A percentile compares a stretch with the other conserved stretches of the same genome.
Evolutionary conservation across 202 grass and related monocot species (phyloP).

Genomic region (Panicum virgatum): DNA sequence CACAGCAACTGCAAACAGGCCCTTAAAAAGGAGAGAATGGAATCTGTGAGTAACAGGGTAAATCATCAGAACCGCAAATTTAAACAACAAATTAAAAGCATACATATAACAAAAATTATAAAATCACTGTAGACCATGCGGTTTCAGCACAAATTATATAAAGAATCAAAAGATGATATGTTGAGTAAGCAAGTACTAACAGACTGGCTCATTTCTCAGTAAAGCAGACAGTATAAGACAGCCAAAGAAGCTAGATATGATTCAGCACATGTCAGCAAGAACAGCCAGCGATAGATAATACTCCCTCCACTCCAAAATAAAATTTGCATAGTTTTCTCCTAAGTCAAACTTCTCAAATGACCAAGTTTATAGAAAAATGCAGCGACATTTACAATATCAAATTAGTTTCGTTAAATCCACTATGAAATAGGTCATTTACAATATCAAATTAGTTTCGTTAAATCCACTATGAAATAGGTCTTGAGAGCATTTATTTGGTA

Average conservation of each 20-base stretch:
- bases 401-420: too few species aligned
- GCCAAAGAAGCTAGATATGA: slow-evolving; percentile 11
- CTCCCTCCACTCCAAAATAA: too few species aligned
- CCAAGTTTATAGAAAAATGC: too few species aligned
- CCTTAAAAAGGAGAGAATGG: slow-evolving; percentile 3
- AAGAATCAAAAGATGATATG: not conserved
- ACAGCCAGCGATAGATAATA: too few species aligned
- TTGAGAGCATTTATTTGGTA: too few species aligned
- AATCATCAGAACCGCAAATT: slow-evolving; percentile 23
- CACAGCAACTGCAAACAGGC: not conserved
- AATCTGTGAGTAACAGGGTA: not conserved
- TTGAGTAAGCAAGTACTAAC: not conserved
- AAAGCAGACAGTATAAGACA: not conserved
- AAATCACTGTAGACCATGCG: not conserved
- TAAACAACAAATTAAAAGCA: slow-evolving; percentile 1
- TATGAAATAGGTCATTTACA: too few species aligned
- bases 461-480: too few species aligned
- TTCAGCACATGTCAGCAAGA: not conserved
- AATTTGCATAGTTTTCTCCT: too few species aligned
- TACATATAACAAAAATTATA: slow-evolving; percentile 9
- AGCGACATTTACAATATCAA: too few species aligned
- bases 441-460: too few species aligned
- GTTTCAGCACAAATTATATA: not conserved
- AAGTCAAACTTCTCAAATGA: too few species aligned
- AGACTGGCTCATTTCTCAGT: not conserved